Evolutionary conservation across 1,284 basidiomycete species (phyloP).

Genomic region (Prillingera fragicola): DNA sequence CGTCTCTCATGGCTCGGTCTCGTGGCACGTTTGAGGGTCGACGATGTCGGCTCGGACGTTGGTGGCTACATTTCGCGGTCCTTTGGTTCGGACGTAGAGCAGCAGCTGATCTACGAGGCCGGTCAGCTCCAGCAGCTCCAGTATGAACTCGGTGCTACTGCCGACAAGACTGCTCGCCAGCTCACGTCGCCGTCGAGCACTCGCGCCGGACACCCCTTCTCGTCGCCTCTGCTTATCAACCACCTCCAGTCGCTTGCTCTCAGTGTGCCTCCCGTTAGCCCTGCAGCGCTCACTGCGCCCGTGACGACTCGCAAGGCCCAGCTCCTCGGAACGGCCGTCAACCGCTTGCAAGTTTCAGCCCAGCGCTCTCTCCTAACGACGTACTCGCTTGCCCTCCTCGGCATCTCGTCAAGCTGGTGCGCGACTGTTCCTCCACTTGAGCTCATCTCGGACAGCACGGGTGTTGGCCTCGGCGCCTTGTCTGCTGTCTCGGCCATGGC

Average conservation of each 20-base stretch:
- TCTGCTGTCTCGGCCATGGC: slow-evolving; percentile 55
- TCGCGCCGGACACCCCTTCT: slow-evolving; percentile 51
- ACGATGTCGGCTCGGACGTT: slow-evolving; percentile 63
- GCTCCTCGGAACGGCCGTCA: slow-evolving; percentile 57
- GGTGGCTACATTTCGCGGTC: slow-evolving; percentile 53
- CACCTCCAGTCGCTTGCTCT: slow-evolving; percentile 54
- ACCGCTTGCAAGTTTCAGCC: slow-evolving; percentile 60
- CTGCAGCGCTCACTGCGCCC: slow-evolving; percentile 56
- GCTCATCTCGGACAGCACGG: slow-evolving; percentile 48
- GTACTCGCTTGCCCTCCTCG: slow-evolving; percentile 36
- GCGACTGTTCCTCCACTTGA: slow-evolving; percentile 32
- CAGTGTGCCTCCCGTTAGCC: slow-evolving; percentile 52
- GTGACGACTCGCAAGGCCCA: slow-evolving; percentile 58
- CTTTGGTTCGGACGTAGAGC: slow-evolving; percentile 65
- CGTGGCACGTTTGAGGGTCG: slow-evolving; percentile 56
- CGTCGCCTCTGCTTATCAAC: slow-evolving; percentile 65
- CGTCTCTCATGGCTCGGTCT: slow-evolving; percentile 63
- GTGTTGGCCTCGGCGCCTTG: slow-evolving; percentile 59
- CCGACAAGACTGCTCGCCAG: slow-evolving; percentile 43
- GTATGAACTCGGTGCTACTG: slow-evolving; percentile 50
- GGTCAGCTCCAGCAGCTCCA: slow-evolving; percentile 62
- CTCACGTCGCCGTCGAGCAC: slow-evolving; percentile 15
- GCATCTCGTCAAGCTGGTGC: slow-evolving; percentile 48
- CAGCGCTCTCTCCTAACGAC: slow-evolving; percentile 59
- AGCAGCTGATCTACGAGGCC: slow-evolving; percentile 65